phyloP scores from a whole-genome alignment of 345 rosid genomes.

The Gossypioides kirkii region DNA sequence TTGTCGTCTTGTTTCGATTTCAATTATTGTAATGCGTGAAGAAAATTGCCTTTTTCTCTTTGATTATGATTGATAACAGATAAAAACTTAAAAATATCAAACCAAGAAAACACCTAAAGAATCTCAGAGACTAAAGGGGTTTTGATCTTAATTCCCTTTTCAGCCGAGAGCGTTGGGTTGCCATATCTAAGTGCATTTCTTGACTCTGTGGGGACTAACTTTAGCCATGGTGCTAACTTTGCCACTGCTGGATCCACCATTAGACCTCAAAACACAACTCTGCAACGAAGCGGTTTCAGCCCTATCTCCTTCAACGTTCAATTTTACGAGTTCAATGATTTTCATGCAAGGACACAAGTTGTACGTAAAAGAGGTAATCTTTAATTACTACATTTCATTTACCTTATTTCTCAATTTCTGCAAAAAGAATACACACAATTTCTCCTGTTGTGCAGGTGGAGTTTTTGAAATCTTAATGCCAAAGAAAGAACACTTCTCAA shows the following conservation, averaged over 20 bases:
- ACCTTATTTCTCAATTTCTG: background rate
- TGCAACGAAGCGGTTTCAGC: slow-evolving; percentile 69
- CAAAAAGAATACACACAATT: background rate
- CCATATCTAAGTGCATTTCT: slow-evolving; percentile 75
- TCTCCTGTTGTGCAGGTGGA: slow-evolving; percentile 19
- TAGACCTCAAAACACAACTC: slow-evolving; percentile 65
- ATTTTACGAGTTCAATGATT: slow-evolving; percentile 7
- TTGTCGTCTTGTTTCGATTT: background rate
- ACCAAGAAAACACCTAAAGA: background rate
- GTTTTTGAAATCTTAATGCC: slow-evolving; percentile 41
- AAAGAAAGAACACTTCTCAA: slow-evolving; percentile 32
- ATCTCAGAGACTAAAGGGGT: background rate
- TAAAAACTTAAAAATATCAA: background rate
- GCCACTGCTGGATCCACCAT: slow-evolving; percentile 92
- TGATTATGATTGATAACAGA: slow-evolving; percentile 1
- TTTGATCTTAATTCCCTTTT: background rate
- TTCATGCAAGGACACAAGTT: slow-evolving; percentile 3
- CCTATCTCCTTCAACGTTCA: slow-evolving; percentile 45
- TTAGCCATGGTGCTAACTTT: slow-evolving; percentile 80
- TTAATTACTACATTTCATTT: background rate
- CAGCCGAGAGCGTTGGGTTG: slow-evolving; percentile 57
- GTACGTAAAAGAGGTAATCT: slow-evolving; percentile 3
- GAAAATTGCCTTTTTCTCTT: background rate
- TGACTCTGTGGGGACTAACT: slow-evolving; percentile 74
- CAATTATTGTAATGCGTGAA: background rate